Base-by-base conservation (phyloP, 2,329 filamentous ascomycete species). In the Xylaria multiplex region DNA sequence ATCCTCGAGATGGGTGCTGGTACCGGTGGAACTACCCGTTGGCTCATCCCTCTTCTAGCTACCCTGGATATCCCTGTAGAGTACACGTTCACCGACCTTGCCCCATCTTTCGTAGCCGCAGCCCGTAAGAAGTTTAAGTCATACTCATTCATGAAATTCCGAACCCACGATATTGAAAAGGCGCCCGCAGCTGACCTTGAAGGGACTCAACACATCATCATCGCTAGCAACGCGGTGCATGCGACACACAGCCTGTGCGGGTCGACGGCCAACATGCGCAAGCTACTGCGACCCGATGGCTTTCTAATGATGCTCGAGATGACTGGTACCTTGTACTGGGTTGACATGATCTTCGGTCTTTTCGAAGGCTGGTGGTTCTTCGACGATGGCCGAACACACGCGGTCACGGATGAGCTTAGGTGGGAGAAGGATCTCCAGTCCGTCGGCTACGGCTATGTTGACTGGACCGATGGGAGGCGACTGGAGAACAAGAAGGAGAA, bases 71-170 rank as follows among this genome's bases (percentile, higher is more conserved):
- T 76, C 0, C 70, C 74, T 0, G 72, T 79, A 27, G 71, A 75
- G 48, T 82, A 82, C 65, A 79, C 77, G 0, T 79, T 82, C 58
- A 81, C 81, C 1, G 81, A 83, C 46, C 64, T 82, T 2, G 72
- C 77, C 2, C 37, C 73, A 1, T 74, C 75, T 0, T 70, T 81
- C 14, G 77, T 80, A 1, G 73, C 72, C 1, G 66, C 68, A 0
- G 77, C 76, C 1, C 70, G 73, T 2, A 73, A 73, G 53, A 60
- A 56, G 13, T 77, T 76, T 55, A 69, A 67, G 55, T 3, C 24
- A 24, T 52, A 67, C 5, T 69, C 69, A 0, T 73, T 72, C 42
- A 77, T 80, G 73, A 64, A 69, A 14, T 80, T 74, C 63, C 45
- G 40, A 6, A 56, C 67, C 0, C 70, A 75, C 30, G 74, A 80